These are phyloP conservation scores for Colletotrichum kahawae DNA, from an alignment of 2,329 filamentous ascomycete genomes.

Conservation along the genomic window DNA sequence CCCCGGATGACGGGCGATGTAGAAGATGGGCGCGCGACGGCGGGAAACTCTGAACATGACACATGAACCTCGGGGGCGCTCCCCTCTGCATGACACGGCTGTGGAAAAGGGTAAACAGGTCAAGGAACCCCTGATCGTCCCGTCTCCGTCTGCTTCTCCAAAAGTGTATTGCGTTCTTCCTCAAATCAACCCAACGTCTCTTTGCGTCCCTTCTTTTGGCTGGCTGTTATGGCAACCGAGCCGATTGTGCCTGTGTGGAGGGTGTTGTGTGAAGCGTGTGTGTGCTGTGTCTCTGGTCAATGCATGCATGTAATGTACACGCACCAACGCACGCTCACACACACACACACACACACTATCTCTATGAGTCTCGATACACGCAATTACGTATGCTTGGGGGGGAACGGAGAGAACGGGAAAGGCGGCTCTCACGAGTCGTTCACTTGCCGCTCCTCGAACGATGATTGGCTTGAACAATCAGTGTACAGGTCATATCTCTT, in stretches of 20 bases:
- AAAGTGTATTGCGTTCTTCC: background rate
- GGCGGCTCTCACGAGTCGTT: background rate
- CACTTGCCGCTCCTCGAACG: background rate
- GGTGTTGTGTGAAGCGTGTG: background rate
- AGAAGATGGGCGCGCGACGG: background rate
- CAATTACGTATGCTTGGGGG: background rate
- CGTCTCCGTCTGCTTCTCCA: background rate
- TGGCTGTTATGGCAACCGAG: background rate
- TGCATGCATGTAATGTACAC: conserved; percentile 2
- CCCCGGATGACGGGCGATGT: background rate
- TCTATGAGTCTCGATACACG: background rate
- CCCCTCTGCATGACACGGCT: conserved; percentile 7
- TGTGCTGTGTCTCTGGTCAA: background rate
- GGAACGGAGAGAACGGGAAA: background rate
- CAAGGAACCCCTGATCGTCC: conserved; percentile 14
- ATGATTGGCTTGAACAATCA: background rate
- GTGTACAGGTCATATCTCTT: background rate
- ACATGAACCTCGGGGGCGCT: conserved; percentile 5
- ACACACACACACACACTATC: background rate
- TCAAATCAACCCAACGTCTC: conserved; percentile 9
- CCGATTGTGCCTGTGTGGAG: background rate
- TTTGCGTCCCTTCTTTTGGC: conserved; percentile 8
- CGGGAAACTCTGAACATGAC: conserved; percentile 13
- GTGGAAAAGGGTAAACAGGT: background rate
- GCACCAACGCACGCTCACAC: background rate